These are phyloP conservation scores for Didymella lethalis DNA, from an alignment of 2,329 filamentous ascomycete species.

Conservation along the genomic window DNA sequence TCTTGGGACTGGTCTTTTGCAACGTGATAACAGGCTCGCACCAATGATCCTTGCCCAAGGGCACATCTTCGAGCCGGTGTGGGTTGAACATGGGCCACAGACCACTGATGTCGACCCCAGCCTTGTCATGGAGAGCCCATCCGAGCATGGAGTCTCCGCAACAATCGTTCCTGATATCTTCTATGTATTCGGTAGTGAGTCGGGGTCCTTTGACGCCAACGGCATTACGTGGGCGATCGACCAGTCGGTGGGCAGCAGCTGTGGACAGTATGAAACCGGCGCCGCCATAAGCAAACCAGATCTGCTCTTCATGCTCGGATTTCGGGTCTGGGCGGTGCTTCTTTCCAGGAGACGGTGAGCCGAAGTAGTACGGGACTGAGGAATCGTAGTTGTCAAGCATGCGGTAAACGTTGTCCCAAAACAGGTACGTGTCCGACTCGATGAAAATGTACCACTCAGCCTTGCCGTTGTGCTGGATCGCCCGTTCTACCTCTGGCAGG, in stretches of 20 bases:
- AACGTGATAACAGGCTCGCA: slow-evolving; percentile 48
- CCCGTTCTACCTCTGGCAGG: slow-evolving; percentile 58
- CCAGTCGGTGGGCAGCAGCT: slow-evolving; percentile 58
- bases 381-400: slow-evolving; percentile 43
- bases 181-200: slow-evolving; percentile 21
- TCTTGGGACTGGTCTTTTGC: slow-evolving; percentile 44
- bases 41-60: slow-evolving; percentile 47
- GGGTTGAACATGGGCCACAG: slow-evolving; percentile 53
- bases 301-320: slow-evolving; percentile 47
- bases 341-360: slow-evolving; percentile 33
- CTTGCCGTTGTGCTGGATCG: slow-evolving; percentile 34
- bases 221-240: slow-evolving; percentile 45
- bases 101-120: slow-evolving; percentile 31
- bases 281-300: slow-evolving; percentile 50
- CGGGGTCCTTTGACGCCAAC: slow-evolving; percentile 21
- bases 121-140: slow-evolving; percentile 33
- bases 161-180: slow-evolving; percentile 49
- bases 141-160: slow-evolving; percentile 39
- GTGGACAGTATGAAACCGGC: slow-evolving; percentile 50
- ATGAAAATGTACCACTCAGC: slow-evolving; percentile 35
- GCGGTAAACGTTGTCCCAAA: slow-evolving; percentile 41
- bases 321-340: slow-evolving; percentile 25
- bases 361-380: slow-evolving; percentile 42
- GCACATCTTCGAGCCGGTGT: slow-evolving; percentile 43
- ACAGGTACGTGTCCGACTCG: slow-evolving; percentile 34